Evolutionary conservation across 352 stramenopile species (phyloP), one percentile per base, ranked within the genome.

Genomic region (Hyaloperonospora brassicae): DNA sequence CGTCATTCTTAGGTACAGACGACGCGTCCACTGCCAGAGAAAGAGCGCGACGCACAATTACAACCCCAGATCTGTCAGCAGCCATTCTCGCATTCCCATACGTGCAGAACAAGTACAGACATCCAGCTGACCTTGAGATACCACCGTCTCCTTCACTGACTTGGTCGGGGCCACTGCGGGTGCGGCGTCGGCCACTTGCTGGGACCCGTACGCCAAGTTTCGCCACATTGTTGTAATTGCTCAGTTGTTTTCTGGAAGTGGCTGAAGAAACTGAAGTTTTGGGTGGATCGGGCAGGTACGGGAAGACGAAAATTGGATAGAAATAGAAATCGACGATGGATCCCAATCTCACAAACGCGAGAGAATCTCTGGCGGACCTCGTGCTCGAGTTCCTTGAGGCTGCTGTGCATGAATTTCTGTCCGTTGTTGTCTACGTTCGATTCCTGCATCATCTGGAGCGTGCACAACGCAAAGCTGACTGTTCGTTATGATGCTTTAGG

Each of bases 131-230:
- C 79, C 75, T 73, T 89, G 66, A 14, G 79, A 76, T 13, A 87
- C 50, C 22, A 87, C 64, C 40, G 76, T 74, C 56, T 81, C 75
- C 57, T 76, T 77, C 30, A 69, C 57, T 13, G 59, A 50, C 60
- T 79, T 84, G 24, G 65, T 77, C 14, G 80, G 80, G 8, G 50
- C 71, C 39, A 90, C 68, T 45, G 77, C 68, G n/a, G 80, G 77
- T 39, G 72, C 80, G 11, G 77, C 72, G 8, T 87, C 80, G 41
- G 80, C 76, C 48, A 54, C 80, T 42, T 86, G 72, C 63, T 90
- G 77, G 46, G 80, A 90, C 45, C 80, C 80, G 59, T 90, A 90
- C 42, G 80, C 80, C 58, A 90, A 78, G 72, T 90, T 88, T 0
- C 77, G 66, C 80, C 80, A 90, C 73, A 72, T 72, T 72, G 27